phyloP scores from a whole-genome alignment of 306 rosid species.

The Clitoria ternatea region DNA sequence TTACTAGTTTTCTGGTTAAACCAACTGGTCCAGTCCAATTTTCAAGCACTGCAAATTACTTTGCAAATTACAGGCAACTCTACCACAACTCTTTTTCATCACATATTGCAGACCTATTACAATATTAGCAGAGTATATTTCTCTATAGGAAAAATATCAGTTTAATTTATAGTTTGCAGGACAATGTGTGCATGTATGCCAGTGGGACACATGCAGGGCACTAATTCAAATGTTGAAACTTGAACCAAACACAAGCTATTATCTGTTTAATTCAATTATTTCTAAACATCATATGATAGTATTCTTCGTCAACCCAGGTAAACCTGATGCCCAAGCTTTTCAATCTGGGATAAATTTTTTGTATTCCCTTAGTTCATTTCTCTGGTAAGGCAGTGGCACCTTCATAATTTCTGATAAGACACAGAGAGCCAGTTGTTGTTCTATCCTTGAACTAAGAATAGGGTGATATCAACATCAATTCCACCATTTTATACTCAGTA shows the following conservation, averaged over 20 bases:
- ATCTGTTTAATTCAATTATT: background rate
- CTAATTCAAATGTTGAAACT: constrained; percentile 7
- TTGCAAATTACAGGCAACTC: constrained; percentile 19
- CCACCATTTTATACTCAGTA: constrained; percentile 10
- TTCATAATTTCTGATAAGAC: background rate
- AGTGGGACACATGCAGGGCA: constrained; percentile 1
- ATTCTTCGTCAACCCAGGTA: background rate
- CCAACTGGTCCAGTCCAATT: too few species aligned
- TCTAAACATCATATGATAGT: background rate
- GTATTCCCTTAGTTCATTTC: background rate
- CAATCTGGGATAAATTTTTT: constrained; percentile 13
- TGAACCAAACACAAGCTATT: background rate
- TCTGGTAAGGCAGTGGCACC: background rate
- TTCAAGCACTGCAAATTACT: too few species aligned
- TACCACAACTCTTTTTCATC: background rate
- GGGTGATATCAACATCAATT: background rate
- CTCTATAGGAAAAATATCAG: constrained; percentile 1
- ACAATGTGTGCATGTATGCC: background rate
- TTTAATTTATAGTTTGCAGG: constrained; percentile 9
- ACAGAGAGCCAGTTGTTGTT: background rate
- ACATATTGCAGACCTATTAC: background rate
- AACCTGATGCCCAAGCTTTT: background rate
- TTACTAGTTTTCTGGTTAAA: too few species aligned
- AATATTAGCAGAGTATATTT: constrained; percentile 11
- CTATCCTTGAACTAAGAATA: constrained; percentile 15